phyloP scores from a whole-genome alignment of 371 early-diverging fungal species.

The Entomophthora muscae region DNA sequence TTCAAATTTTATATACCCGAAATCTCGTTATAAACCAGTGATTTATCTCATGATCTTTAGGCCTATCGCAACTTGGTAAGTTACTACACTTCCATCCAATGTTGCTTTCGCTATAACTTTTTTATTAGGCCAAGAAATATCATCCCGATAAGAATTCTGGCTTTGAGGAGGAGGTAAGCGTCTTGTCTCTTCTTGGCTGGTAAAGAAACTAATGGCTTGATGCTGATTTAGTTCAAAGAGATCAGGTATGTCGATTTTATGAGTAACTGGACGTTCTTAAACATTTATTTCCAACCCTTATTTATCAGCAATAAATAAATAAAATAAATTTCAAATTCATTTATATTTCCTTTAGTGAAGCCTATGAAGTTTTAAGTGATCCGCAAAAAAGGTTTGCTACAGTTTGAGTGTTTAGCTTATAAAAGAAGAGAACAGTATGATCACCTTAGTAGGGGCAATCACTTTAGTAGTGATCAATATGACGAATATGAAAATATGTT shows the following conservation, averaged over 20 bases:
- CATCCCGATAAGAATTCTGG: conserved; percentile 83
- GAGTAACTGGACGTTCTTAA: neutral
- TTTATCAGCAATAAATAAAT: too few relatives aligned
- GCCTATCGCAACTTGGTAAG: neutral
- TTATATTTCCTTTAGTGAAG: conserved; percentile 20
- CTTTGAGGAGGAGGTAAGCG: conserved; percentile 12
- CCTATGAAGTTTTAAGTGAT: conserved; percentile 50
- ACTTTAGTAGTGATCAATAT: conserved; percentile 73
- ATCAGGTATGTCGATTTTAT: conserved; percentile 4
- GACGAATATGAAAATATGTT: conserved; percentile 57
- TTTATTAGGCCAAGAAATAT: conserved; percentile 63
- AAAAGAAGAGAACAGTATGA: conserved; percentile 18
- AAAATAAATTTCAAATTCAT: too few relatives aligned
- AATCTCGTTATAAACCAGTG: neutral
- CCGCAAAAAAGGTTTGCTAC: conserved; percentile 34
- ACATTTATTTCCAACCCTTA: too few relatives aligned
- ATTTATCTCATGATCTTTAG: too few relatives aligned
- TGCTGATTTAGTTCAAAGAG: conserved; percentile 11
- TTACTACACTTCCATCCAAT: neutral
- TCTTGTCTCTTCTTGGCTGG: neutral
- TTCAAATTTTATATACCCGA: neutral
- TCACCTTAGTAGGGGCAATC: conserved; percentile 85
- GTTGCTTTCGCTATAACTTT: neutral
- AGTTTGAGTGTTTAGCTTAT: conserved; percentile 14
- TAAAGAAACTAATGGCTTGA: conserved; percentile 7